phyloP scores from a whole-genome alignment of 768 basidiomycete genomes.

The Rhodotorula kratochvilovae region DNA sequence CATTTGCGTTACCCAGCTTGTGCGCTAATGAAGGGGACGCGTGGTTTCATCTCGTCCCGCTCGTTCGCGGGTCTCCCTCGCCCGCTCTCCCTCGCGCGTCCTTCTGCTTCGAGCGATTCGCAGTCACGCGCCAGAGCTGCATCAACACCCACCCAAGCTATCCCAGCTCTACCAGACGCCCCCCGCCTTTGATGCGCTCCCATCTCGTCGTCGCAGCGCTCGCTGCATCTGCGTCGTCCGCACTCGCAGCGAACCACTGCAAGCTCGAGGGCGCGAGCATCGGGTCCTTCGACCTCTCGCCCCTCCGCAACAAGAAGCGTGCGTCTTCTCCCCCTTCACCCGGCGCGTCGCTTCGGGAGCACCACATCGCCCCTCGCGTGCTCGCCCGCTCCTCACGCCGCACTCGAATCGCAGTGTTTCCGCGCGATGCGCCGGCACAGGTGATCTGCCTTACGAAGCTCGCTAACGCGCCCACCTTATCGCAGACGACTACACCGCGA shows the following conservation, averaged over 20 bases:
- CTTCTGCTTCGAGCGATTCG: no score
- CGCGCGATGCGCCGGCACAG: no score
- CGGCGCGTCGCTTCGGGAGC: not conserved
- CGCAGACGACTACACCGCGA: conserved; percentile 17
- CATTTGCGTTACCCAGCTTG: no score
- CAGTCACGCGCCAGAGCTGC: no score
- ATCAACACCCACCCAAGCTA: no score
- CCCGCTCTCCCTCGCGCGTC: no score
- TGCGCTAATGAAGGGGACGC: no score
- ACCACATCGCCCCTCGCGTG: not conserved
- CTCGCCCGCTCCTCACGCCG: not conserved
- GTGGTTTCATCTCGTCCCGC: no score
- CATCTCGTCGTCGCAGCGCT: not conserved
- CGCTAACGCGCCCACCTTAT: not conserved
- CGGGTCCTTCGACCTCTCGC: conserved; percentile 23
- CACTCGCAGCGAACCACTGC: conserved; percentile 6
- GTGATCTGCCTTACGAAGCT: no score
- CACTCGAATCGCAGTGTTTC: no score
- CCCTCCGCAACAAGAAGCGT: conserved; percentile 1
- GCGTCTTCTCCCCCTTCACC: not conserved
- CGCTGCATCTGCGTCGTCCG: not conserved
- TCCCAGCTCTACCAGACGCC: not conserved
- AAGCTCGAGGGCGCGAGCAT: conserved; percentile 9
- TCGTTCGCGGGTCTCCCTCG: no score
- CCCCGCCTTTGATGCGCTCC: not conserved